Percentiles rank a stretch among this genome's conserved stretches.
Evolutionary conservation across 31 red algal species (phyloP).

Genomic region (Endocladia muricata): DNA sequence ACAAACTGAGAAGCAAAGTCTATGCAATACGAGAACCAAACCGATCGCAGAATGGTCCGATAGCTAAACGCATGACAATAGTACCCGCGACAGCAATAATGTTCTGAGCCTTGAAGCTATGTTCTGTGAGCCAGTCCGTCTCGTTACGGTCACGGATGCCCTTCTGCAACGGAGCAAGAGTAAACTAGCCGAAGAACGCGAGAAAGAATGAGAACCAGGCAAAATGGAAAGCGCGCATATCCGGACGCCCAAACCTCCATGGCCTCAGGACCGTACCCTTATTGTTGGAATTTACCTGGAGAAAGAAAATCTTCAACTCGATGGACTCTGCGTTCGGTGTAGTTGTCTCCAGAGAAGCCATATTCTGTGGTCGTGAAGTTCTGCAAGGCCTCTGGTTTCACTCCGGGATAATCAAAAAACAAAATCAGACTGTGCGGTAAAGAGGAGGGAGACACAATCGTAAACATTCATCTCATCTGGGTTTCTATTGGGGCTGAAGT

Average conservation of each 20-base stretch:
- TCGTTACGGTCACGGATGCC: slow-evolving; percentile 50
- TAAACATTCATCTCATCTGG: no score
- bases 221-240: slow-evolving; percentile 96
- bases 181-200: slow-evolving; percentile 98
- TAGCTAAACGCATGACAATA: slow-evolving; percentile 81
- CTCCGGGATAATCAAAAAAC: no score
- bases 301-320: no score
- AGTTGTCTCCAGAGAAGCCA: no score
- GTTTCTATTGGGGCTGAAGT: no score
- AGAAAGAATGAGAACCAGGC: slow-evolving; percentile 98
- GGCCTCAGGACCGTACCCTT: slow-evolving; percentile 44
- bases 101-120: slow-evolving; percentile 69
- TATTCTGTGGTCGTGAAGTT: no score
- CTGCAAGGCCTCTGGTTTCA: no score
- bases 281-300: slow-evolving; percentile 75
- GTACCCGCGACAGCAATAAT: slow-evolving; percentile 83
- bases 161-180: slow-evolving; percentile 79
- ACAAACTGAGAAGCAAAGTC: slow-evolving; percentile 54
- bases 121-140: slow-evolving; percentile 17
- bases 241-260: slow-evolving; percentile 61
- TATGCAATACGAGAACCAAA: slow-evolving; percentile 84
- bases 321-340: no score
- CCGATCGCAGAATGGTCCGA: slow-evolving; percentile 89
- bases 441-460: no score
- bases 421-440: no score